A percentile compares a stretch with the other conserved stretches of the same genome.
Evolutionary conservation across 2,329 filamentous ascomycete species (phyloP).

Genomic region (Nigrospora oryzae): DNA sequence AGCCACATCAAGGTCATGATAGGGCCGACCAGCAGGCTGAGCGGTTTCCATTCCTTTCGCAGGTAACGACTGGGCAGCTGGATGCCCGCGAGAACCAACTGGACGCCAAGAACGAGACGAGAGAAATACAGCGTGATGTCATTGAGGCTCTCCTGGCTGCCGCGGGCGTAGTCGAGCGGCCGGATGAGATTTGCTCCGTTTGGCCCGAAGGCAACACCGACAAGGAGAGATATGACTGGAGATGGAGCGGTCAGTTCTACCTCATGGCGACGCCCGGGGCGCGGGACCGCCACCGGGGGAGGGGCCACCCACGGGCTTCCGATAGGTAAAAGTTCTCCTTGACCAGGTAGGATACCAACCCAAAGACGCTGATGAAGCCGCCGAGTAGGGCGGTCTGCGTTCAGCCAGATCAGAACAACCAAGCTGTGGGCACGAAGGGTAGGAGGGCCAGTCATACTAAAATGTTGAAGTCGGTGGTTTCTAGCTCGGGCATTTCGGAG

Average conservation of each 20-base stretch:
- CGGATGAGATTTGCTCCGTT: slow-evolving; percentile 68
- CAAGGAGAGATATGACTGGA: slow-evolving; percentile 73
- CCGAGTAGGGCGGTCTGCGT: slow-evolving; percentile 55
- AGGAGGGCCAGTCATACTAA: slow-evolving; percentile 35
- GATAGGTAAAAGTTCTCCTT: slow-evolving; percentile 90
- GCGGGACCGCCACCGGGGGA: background rate
- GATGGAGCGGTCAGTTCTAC: background rate
- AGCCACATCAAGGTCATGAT: slow-evolving; percentile 87
- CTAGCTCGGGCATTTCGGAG: slow-evolving; percentile 38
- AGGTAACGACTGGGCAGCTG: slow-evolving; percentile 82
- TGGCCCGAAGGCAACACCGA: slow-evolving; percentile 72
- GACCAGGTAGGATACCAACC: slow-evolving; percentile 77
- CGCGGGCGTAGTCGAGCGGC: slow-evolving; percentile 64
- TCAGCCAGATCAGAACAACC: background rate
- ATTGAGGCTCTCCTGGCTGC: slow-evolving; percentile 50
- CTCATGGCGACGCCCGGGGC: background rate
- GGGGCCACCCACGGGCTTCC: slow-evolving; percentile 62
- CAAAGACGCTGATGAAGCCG: slow-evolving; percentile 85
- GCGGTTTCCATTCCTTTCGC: slow-evolving; percentile 66
- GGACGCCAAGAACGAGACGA: slow-evolving; percentile 79
- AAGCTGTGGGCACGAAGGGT: no score
- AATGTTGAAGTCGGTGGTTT: slow-evolving; percentile 73
- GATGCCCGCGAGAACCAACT: slow-evolving; percentile 80
- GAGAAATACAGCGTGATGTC: slow-evolving; percentile 76
- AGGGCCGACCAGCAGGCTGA: slow-evolving; percentile 69